These are phyloP conservation scores for Mucor velutinosus DNA, from an alignment of 371 early-diverging fungal species.

Conservation along the genomic window DNA sequence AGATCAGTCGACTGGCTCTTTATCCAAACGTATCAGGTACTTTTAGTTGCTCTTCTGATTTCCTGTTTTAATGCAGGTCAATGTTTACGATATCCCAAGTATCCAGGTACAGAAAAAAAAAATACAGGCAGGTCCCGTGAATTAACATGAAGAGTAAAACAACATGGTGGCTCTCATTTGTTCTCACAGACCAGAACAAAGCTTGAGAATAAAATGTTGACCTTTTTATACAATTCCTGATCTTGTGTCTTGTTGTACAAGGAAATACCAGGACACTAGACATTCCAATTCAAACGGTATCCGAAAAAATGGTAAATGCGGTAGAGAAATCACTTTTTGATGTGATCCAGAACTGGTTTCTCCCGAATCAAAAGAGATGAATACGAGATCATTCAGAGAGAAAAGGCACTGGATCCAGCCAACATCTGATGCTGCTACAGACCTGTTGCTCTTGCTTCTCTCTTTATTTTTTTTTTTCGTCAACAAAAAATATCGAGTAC, in stretches of 20 bases:
- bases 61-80: too few species aligned
- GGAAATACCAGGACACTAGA: neutral
- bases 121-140: neutral
- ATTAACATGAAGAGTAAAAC: neutral
- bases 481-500: neutral
- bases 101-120: neutral
- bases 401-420: neutral
- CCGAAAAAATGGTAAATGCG: neutral
- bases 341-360: too few species aligned
- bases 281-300: neutral
- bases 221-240: neutral
- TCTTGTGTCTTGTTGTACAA: neutral
- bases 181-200: neutral
- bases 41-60: too few species aligned
- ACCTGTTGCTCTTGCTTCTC: neutral
- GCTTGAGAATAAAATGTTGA: neutral
- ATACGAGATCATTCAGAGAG: neutral
- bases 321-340: too few species aligned
- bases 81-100: too few species aligned
- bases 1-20: too few species aligned
- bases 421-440: too few species aligned
- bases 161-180: neutral
- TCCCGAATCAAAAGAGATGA: neutral
- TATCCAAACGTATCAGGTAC: too few species aligned
- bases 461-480: neutral